Base-by-base conservation (phyloP, 495 filamentous ascomycete genomes). In the Achaetomiella virescens region DNA sequence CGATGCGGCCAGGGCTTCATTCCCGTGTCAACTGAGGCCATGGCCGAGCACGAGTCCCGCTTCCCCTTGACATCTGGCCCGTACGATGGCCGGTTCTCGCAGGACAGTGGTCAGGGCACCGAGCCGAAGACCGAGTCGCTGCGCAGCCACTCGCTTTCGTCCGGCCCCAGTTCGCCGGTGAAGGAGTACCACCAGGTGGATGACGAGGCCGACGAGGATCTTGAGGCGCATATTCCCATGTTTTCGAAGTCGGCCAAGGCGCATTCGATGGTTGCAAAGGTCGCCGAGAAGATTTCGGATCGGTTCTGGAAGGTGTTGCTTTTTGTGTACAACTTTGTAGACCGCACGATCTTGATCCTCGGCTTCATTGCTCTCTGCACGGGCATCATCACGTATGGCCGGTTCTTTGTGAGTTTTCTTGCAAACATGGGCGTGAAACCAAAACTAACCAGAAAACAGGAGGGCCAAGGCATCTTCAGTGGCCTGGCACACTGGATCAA, bases 401-500 rank as follows among this genome's bases (percentile, higher is more conserved):
- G 78, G 69, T 66, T 69, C 77, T 66, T 73, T 79, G 53, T 91
- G 87, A 66, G 75, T 77, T 35, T 24, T 12, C 48, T n/a, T 17
- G 29, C 61, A 31, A 10, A 12, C 2, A 43, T 35, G 33, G 20
- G 25, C 14, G 84, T 81, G 79, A 82, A 27, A 10, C 18, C 2
- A 2, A 6, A 48, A 15, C 42, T 54, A 22, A 63, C 37, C 20
- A 40, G 11, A 3, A 20, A 6, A 6, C 24, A 68, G 66, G 65
- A 69, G 54, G 65, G 66, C 27, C 6, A 31, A 11, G 42, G 29
- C 1, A 59, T 69, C 11, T 69, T 96, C 78, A 91, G 86, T 62
- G 89, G 91, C 6, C 76, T 96, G 35, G 92, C 93, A 31, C 93
- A 97, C 70, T 95, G 88, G 70, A 88, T 97, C 68, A 98, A 97